Percentiles rank a stretch among this genome's conserved stretches.
Evolutionary conservation across 1,284 basidiomycete genomes (phyloP).

Genomic region (Tylopilus sp.): DNA sequence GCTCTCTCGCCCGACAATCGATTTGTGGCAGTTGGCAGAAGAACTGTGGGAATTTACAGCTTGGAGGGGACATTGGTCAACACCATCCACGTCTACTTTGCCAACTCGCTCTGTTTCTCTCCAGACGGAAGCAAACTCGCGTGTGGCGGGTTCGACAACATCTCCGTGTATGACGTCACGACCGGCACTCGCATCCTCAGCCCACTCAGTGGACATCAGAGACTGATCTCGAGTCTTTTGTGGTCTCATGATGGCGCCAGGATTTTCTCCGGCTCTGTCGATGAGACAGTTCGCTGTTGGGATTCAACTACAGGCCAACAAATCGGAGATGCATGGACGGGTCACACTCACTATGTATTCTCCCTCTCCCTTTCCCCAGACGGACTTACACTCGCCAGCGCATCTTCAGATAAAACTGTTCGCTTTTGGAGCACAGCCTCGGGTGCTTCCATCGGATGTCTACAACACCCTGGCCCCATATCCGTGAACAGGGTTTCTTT

Average conservation of each 20-base stretch:
- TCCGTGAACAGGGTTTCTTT: too few species aligned
- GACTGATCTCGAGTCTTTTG: background rate
- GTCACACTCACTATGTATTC: background rate
- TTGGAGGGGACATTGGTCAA: background rate
- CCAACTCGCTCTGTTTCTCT: background rate
- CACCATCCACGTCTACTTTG: background rate
- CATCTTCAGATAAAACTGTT: too few species aligned
- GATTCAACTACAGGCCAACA: background rate
- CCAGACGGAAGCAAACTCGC: background rate
- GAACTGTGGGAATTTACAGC: background rate
- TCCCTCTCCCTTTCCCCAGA: background rate
- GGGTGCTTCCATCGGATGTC: too few species aligned
- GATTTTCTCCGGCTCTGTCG: background rate
- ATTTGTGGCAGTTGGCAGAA: background rate
- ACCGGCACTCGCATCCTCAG: background rate
- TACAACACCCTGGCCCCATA: too few species aligned
- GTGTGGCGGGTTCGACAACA: background rate
- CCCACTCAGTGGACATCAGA: background rate
- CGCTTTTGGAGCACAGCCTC: too few species aligned
- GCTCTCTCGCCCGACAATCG: background rate
- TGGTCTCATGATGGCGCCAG: background rate
- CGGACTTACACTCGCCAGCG: too few species aligned
- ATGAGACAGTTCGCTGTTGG: background rate
- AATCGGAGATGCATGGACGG: background rate
- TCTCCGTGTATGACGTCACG: background rate